A percentile compares a stretch with the other conserved stretches of the same genome.
These are phyloP conservation scores for Cryphonectria japonica DNA, from an alignment of 2,329 filamentous ascomycete species.

Conservation along the genomic window DNA sequence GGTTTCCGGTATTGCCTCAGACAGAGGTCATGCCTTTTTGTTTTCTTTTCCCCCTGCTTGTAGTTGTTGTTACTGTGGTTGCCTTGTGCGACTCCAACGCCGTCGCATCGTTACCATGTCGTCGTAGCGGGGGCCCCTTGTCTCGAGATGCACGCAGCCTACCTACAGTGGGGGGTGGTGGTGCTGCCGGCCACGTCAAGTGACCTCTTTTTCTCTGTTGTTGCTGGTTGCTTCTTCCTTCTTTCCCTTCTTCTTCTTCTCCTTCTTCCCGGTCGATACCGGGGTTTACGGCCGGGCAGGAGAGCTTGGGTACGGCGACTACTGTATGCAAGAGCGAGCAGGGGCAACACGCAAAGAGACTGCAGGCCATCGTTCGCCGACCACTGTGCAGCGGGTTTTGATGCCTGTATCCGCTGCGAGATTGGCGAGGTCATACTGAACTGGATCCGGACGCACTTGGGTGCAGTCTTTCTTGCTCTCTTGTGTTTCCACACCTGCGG, in stretches of 20 bases:
- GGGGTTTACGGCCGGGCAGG: slow-evolving; percentile 18
- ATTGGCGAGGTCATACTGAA: slow-evolving; percentile 43
- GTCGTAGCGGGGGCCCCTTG: background rate
- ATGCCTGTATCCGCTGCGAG: slow-evolving; percentile 37
- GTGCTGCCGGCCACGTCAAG: slow-evolving; percentile 15
- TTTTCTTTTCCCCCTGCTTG: background rate
- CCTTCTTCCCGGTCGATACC: background rate
- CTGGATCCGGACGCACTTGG: slow-evolving; percentile 21
- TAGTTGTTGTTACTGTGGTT: background rate
- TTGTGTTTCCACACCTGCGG: slow-evolving; percentile 31
- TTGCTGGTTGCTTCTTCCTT: slow-evolving; percentile 2
- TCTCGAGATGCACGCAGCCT: slow-evolving; percentile 24
- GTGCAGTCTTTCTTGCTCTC: slow-evolving; percentile 23
- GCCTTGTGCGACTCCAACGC: slow-evolving; percentile 17
- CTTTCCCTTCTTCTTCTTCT: background rate
- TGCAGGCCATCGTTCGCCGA: slow-evolving; percentile 20
- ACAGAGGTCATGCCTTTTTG: slow-evolving; percentile 4
- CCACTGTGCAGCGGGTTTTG: slow-evolving; percentile 14
- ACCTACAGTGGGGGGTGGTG: background rate
- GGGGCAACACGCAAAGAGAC: background rate
- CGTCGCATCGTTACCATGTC: background rate
- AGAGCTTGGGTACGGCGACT: background rate
- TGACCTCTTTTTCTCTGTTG: slow-evolving; percentile 12
- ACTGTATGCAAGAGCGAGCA: background rate
- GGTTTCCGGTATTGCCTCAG: slow-evolving; percentile 14